These are phyloP conservation scores for Solanum pinnatisectum DNA, from an alignment of 257 asterid genomes.

Conservation along the genomic window DNA sequence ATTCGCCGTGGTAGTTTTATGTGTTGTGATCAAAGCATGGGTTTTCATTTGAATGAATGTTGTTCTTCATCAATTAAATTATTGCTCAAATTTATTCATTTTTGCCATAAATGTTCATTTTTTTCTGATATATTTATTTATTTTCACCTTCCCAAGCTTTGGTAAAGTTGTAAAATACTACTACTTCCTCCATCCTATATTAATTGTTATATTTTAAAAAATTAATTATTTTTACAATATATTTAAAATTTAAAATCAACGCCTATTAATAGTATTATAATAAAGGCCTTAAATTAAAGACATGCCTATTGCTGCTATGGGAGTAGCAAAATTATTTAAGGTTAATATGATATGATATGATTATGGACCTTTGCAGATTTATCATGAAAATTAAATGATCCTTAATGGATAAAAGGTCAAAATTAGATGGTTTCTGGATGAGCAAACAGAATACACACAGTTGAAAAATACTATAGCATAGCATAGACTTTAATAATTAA, in stretches of 20 bases:
- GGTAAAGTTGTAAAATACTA: neutral
- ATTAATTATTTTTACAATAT: too few species aligned
- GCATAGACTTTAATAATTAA: too few species aligned
- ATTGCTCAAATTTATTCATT: neutral
- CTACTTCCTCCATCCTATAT: too few species aligned
- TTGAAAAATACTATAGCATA: neutral
- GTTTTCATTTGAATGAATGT: neutral
- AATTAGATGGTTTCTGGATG: neutral
- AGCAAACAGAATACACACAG: neutral
- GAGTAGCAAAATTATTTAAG: neutral
- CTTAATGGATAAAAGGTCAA: neutral
- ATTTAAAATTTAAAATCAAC: neutral
- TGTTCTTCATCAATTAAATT: neutral
- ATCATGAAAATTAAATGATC: neutral
- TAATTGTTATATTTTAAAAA: neutral
- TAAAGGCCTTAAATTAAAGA: neutral
- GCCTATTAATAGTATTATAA: neutral
- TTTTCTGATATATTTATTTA: neutral
- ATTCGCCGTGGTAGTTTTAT: neutral
- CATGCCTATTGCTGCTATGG: neutral
- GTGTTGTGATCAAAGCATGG: neutral
- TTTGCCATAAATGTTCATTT: neutral
- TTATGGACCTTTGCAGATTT: neutral
- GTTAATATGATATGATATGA: neutral
- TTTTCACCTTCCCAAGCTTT: neutral